Base-by-base conservation (phyloP, 1,139 yeast genomes). In the Tardiomyces blankii region DNA sequence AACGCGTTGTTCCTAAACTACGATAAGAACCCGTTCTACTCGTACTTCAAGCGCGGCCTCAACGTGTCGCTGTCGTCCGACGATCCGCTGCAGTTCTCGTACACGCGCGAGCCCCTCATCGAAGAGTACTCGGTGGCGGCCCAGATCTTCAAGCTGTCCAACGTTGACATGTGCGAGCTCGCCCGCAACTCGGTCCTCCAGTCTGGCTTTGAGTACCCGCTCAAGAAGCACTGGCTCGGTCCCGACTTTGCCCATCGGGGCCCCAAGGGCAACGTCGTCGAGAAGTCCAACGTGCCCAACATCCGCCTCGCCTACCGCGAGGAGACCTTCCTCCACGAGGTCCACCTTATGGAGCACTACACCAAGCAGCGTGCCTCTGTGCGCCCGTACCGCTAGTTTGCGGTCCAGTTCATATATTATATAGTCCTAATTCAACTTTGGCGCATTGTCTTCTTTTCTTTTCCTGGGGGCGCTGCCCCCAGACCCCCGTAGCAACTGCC, bases 71-170 rank as follows among this genome's bases (percentile, higher is more conserved):
- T 91, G 46, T 88, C 96, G 1, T 77, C 95, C 41, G 94, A 91
- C 64, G 98, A 93, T 73, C 99, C 77, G 59, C 73, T 93, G 48
- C 98, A 91, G 65, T 91, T 91, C 59, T 85, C 96, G 0, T 91
- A 88, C 67, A 91, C 99, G 23, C 80, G 94, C 56, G 98, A 91
- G 59, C 97, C 99, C n/a, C 73, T 91, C 57, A 91, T 91, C 56
- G 98, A 91, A 64, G 98, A 91, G 64, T 91, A 89, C 63, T 85
- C 96, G 1, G 96, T 91, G 32, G 98, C 98, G 3, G 96, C 96
- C 0, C 97, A 91, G 65, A 91, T 91, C 55, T 91, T 89, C 72
- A 88, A 91, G 61, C 72, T 91, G 40, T 85, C 95, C 0, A 80
- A 88, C 48, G 97, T 89, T 19, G 98, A 91, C 65, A 86, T 93